Base-by-base conservation (phyloP, 129 eudicot species). In the Tagetes patula region DNA sequence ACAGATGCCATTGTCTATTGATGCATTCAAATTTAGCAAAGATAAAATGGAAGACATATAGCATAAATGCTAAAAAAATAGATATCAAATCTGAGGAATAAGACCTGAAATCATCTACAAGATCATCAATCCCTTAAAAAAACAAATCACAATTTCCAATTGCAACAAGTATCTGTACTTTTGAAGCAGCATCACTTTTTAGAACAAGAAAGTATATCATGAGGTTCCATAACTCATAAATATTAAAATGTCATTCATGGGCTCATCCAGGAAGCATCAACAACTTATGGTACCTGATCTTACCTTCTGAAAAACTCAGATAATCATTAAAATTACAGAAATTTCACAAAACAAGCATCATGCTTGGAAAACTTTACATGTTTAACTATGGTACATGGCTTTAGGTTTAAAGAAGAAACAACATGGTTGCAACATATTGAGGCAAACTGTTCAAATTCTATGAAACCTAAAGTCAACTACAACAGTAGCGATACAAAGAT, bases 41-140 rank as follows among this genome's bases (percentile, higher is more conserved):
- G 30, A 70, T 12, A 70, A 41, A 52, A 69, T 20, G 40, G 41
- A 0, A 49, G 5, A 36, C 11, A 39, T 9, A 34, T 3, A 34
- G 37, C 77, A 61, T 46, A 46, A 12, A 45, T 14, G 48, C 46
- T 5, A 73, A 31, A 48, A 13, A 69, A 53, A 69, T 27, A 49
- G 74, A 37, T 50, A 50, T 49, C 62, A 37, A 33, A 13, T 8
- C 27, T 50, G 48, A 70, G 27, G 62, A 37, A 27, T 13, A 48
- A 30, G 7, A 48, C 37, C 43, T 0, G 27, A 60, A 61, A 61
- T 61, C 11, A 61, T 34, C 43, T 10, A 61, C 43, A 56, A 8
- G 4, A 56, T 56, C 60, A 63, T 49, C 71, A 72, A 45, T 34
- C n/a, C 62, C 50, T 74, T 56, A 14, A 5, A 74, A 54, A 32